A percentile compares a stretch with the other conserved stretches of the same genome.
Evolutionary conservation across 495 filamentous ascomycete species (phyloP).

Genomic region (Glonium stellatum): DNA sequence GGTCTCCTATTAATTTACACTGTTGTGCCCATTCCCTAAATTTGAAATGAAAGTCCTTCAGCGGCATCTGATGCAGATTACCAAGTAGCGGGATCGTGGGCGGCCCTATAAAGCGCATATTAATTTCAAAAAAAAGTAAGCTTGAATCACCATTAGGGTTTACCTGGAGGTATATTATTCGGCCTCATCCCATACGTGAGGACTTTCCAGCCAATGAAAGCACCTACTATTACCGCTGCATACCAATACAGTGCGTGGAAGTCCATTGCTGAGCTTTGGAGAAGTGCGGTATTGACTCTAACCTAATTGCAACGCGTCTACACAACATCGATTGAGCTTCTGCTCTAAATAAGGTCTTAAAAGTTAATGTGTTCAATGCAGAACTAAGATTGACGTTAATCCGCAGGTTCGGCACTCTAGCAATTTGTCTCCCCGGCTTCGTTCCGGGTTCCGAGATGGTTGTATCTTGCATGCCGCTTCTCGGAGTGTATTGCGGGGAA

Average conservation of each 20-base stretch:
- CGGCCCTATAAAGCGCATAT: not conserved
- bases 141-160: not conserved
- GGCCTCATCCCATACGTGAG: constrained; percentile 2
- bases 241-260: not conserved
- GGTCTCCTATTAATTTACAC: not conserved
- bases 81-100: constrained; percentile 1
- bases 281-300: not conserved
- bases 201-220: not conserved
- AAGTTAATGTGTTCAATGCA: not conserved
- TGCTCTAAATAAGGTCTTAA: not conserved
- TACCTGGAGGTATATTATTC: constrained; percentile 2
- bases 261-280: not conserved
- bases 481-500: no score
- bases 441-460: constrained; percentile 3
- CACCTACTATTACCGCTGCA: not conserved
- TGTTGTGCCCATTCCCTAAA: constrained; percentile 3
- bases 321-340: not conserved
- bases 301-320: not conserved
- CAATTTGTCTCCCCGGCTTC: not conserved
- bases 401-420: not conserved
- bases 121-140: not conserved
- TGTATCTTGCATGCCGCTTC: no score
- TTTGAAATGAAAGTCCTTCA: constrained; percentile 5
- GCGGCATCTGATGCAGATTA: constrained; percentile 2
- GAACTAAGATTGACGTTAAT: not conserved